Conservation (phyloP, 2,329 filamentous ascomycete species). For the Coleophoma cylindrospora region DNA sequence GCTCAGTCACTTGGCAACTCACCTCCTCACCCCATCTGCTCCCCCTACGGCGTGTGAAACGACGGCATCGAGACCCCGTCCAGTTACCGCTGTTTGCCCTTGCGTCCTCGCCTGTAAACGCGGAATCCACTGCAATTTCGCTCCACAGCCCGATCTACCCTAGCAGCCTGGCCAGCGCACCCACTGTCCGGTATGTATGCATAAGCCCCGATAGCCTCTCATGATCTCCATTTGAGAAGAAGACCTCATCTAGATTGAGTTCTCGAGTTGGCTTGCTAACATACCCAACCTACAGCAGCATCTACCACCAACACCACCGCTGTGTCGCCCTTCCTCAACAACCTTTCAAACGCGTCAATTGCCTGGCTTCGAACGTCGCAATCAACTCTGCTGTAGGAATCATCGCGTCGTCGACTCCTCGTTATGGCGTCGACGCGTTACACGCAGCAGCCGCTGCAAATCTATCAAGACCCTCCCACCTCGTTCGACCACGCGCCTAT, state of each 20-base stretch:
- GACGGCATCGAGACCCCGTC: not conserved
- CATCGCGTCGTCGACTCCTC: conserved; percentile 18
- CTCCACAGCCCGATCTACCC: conserved; percentile 25
- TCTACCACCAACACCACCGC: conserved; percentile 9
- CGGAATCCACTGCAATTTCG: conserved; percentile 26
- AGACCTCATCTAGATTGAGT: conserved; percentile 8
- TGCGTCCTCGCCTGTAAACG: conserved; percentile 16
- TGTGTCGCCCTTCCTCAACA: conserved; percentile 57
- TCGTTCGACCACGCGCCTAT: conserved; percentile 31
- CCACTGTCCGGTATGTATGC: conserved; percentile 14
- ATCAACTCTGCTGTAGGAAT: not conserved
- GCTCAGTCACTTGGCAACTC: not conserved
- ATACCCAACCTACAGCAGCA: conserved; percentile 10
- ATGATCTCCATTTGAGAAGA: conserved; percentile 12
- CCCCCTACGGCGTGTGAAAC: not conserved
- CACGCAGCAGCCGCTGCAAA: conserved; percentile 45
- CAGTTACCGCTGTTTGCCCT: conserved; percentile 14
- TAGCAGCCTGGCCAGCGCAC: conserved; percentile 20
- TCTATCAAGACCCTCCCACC: conserved; percentile 50
- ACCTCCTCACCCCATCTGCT: not conserved
- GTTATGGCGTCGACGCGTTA: conserved; percentile 49
- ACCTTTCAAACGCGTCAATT: conserved; percentile 45
- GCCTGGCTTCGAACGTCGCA: not conserved
- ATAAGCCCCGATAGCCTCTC: conserved; percentile 14
- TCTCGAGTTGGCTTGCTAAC: not conserved